phyloP scores from a whole-genome alignment of 371 early-diverging fungal species.

The Massospora cicadina region DNA sequence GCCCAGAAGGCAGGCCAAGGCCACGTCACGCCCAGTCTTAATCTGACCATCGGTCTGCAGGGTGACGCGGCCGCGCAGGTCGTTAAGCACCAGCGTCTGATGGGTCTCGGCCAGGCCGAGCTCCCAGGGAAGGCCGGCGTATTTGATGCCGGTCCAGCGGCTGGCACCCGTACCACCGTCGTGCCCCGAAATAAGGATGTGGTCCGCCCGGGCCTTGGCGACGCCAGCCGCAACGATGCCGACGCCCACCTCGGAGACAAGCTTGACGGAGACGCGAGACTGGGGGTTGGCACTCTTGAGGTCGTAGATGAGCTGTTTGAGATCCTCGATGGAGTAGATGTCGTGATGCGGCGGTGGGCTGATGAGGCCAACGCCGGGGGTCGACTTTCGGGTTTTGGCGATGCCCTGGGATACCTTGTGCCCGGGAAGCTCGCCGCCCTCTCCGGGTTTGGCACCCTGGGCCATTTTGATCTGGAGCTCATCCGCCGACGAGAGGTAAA shows the following conservation, averaged over 20 bases:
- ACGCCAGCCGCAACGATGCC: constrained; percentile 94
- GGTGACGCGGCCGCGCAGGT: constrained; percentile 82
- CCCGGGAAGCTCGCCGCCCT: constrained; percentile 73
- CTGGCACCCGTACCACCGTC: constrained; percentile 97
- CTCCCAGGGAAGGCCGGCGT: constrained; percentile 96
- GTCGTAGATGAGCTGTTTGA: constrained; percentile 94
- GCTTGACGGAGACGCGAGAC: constrained; percentile 86
- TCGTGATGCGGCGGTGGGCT: constrained; percentile 96
- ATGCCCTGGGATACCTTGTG: constrained; percentile 79
- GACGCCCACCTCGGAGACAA: constrained; percentile 91
- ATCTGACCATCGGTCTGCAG: constrained; percentile 96
- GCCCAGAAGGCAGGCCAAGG: constrained; percentile 85
- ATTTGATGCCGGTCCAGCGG: constrained; percentile 94
- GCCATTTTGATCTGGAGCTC: constrained; percentile 98
- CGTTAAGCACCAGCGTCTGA: constrained; percentile 87
- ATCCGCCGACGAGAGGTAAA: constrained; percentile 81
- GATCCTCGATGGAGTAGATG: constrained; percentile 92
- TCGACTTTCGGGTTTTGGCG: constrained; percentile 84
- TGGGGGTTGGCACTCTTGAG: constrained; percentile 81
- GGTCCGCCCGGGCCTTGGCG: constrained; percentile 91
- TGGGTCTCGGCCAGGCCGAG: constrained; percentile 93
- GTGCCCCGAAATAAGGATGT: constrained; percentile 87
- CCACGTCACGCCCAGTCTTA: constrained; percentile 91
- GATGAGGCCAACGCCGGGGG: constrained; percentile 88
- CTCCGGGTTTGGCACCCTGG: constrained; percentile 96